phyloP scores from a whole-genome alignment of 2,329 filamentous ascomycete genomes.

The Pseudogymnoascus sp. region DNA sequence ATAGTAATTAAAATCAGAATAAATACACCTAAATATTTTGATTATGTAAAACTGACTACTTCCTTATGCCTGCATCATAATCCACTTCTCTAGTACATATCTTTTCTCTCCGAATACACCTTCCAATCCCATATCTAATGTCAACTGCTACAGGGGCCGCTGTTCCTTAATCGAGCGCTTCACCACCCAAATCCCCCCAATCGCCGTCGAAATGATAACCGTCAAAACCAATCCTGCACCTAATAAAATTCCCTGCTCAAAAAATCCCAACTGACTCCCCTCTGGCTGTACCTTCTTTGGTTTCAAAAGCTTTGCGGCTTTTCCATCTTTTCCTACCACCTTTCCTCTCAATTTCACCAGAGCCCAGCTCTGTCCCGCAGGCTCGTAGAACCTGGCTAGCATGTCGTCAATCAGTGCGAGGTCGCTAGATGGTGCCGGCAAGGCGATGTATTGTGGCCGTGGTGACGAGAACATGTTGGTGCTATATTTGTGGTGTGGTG shows the following conservation, averaged over 20 bases:
- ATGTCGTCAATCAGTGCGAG: background rate
- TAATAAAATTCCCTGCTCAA: constrained; percentile 35
- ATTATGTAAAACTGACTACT: too few species aligned
- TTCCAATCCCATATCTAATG: background rate
- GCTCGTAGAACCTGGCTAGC: background rate
- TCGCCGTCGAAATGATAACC: background rate
- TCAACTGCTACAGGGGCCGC: background rate
- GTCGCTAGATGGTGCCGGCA: background rate
- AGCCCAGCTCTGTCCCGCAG: background rate
- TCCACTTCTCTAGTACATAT: too few species aligned
- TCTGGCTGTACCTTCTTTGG: constrained; percentile 23
- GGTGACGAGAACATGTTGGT: constrained; percentile 38
- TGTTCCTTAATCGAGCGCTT: background rate
- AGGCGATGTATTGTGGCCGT: constrained; percentile 37
- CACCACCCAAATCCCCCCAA: background rate
- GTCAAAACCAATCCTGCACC: background rate
- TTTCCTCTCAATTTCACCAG: background rate
- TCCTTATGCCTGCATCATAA: too few species aligned
- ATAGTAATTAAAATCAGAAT: too few species aligned
- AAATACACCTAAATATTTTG: too few species aligned
- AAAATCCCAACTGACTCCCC: constrained; percentile 38
- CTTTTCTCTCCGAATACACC: too few species aligned
- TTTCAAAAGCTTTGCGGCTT: background rate
- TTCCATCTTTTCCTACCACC: background rate
- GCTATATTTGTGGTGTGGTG: constrained; percentile 34